A percentile compares a stretch with the other conserved stretches of the same genome.
phyloP scores from a whole-genome alignment of 2,329 filamentous ascomycete species.

The Exophiala viscosa region DNA sequence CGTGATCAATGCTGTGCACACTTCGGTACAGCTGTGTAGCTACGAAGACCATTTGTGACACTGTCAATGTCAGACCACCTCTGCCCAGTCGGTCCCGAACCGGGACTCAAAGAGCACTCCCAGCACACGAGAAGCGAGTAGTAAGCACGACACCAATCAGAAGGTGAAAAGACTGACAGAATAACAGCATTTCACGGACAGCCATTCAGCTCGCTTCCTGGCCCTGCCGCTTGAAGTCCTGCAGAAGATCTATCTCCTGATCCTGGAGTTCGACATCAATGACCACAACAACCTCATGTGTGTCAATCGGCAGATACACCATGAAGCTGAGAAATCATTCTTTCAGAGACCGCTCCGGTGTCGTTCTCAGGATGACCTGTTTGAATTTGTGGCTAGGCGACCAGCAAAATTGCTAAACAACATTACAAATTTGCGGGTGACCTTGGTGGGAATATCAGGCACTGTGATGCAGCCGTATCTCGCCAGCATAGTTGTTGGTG shows the following conservation, averaged over 20 bases:
- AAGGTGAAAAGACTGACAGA: background rate
- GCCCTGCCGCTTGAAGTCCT: slow-evolving; percentile 19
- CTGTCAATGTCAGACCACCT: background rate
- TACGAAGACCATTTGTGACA: background rate
- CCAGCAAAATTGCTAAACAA: slow-evolving; percentile 1
- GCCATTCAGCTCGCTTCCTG: slow-evolving; percentile 5
- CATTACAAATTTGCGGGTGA: slow-evolving; percentile 12
- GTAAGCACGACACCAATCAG: background rate
- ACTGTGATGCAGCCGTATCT: slow-evolving; percentile 14
- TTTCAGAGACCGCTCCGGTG: slow-evolving; percentile 13
- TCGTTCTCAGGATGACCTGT: slow-evolving; percentile 13
- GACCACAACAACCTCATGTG: slow-evolving; percentile 18
- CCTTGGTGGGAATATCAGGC: slow-evolving; percentile 10
- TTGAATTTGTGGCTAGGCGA: slow-evolving; percentile 6
- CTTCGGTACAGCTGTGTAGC: background rate
- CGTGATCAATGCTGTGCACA: no score
- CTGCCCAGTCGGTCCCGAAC: no score
- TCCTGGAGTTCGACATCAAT: slow-evolving; percentile 1
- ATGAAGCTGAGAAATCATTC: slow-evolving; percentile 19
- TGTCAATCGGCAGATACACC: slow-evolving; percentile 12
- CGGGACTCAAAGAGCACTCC: background rate
- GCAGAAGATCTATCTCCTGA: slow-evolving; percentile 15
- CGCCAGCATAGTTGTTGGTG: background rate
- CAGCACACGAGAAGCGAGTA: background rate
- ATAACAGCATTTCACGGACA: no score